These are phyloP conservation scores for Hanseniaspora gamundiae DNA, from an alignment of 1,139 yeast genomes.

Conservation along the genomic window DNA sequence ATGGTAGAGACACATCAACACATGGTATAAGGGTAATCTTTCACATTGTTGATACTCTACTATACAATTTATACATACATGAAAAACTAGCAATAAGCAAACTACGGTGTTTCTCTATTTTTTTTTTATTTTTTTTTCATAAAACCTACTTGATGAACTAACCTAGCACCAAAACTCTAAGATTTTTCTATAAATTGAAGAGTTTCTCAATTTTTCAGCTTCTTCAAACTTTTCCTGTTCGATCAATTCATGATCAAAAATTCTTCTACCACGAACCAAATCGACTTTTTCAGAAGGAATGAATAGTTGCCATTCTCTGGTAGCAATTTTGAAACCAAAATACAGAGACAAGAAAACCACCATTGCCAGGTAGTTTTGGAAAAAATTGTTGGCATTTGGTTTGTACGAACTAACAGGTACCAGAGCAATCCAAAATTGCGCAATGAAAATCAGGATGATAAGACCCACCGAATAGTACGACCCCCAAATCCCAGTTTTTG, in stretches of 20 bases:
- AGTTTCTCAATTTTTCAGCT: no score
- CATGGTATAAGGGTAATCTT: no score
- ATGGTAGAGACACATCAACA: no score
- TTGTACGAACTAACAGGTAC: slow-evolving; percentile 41
- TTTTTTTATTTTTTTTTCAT: no score
- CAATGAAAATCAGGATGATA: slow-evolving; percentile 50
- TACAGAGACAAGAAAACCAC: slow-evolving; percentile 46
- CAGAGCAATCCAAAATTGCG: slow-evolving; percentile 64
- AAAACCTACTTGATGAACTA: no score
- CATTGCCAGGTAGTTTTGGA: slow-evolving; percentile 45
- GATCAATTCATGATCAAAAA: slow-evolving; percentile 52
- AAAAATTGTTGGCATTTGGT: slow-evolving; percentile 38
- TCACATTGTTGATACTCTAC: no score
- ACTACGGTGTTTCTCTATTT: no score
- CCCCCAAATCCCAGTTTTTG: slow-evolving; percentile 61
- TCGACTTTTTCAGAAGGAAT: slow-evolving; percentile 43
- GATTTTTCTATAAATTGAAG: no score
- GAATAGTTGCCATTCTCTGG: slow-evolving; percentile 37
- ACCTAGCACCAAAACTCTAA: no score
- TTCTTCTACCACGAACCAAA: slow-evolving; percentile 58
- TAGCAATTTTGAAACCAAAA: slow-evolving; percentile 40
- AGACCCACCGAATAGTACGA: slow-evolving; percentile 55
- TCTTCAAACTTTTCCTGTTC: slow-evolving; percentile 48
- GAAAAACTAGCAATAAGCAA: no score
- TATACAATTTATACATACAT: no score